Percentiles rank a stretch among this genome's conserved stretches.
These are phyloP conservation scores for Podospora conica DNA, from an alignment of 495 filamentous ascomycete genomes.

Conservation along the genomic window DNA sequence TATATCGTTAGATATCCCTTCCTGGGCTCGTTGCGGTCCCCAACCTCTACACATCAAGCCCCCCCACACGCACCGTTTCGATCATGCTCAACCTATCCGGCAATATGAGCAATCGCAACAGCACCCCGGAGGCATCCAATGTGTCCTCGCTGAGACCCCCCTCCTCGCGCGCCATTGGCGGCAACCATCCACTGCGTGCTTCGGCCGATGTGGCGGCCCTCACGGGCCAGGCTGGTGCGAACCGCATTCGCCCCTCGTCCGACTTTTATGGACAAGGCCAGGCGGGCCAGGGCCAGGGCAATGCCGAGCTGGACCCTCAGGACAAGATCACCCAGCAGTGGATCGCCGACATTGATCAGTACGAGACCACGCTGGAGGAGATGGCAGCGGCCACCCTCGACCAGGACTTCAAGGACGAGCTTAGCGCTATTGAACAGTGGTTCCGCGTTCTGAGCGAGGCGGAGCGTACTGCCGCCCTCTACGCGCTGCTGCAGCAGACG, in stretches of 20 bases:
- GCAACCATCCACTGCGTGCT: constrained; percentile 82
- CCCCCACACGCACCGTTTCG: constrained; percentile 17
- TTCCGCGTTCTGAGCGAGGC: constrained; percentile 96
- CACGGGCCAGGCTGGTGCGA: constrained; percentile 64
- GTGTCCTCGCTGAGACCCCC: constrained; percentile 88
- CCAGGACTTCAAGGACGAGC: constrained; percentile 98
- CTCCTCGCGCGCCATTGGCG: constrained; percentile 68
- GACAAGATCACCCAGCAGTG: constrained; percentile 96
- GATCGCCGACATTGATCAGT: constrained; percentile 98
- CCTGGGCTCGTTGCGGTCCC: not conserved
- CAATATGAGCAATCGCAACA: constrained; percentile 88
- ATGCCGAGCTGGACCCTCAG: constrained; percentile 64
- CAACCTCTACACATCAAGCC: constrained; percentile 1
- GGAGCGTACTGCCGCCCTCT: constrained; percentile 89
- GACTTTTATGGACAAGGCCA: constrained; percentile 81
- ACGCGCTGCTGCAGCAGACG: constrained; percentile 93
- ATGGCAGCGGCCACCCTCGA: constrained; percentile 97
- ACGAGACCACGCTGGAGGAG: constrained; percentile 93
- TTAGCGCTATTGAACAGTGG: constrained; percentile 99
- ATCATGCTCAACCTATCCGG: constrained; percentile 56
- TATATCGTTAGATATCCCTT: not conserved
- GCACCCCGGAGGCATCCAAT: constrained; percentile 81
- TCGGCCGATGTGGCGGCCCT: constrained; percentile 96
- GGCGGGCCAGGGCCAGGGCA: constrained; percentile 56
- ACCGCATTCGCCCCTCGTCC: constrained; percentile 87